Evolutionary conservation across 2,329 filamentous ascomycete species (phyloP), one percentile per base, ranked within the genome.

Genomic region (Xylariales sp.): DNA sequence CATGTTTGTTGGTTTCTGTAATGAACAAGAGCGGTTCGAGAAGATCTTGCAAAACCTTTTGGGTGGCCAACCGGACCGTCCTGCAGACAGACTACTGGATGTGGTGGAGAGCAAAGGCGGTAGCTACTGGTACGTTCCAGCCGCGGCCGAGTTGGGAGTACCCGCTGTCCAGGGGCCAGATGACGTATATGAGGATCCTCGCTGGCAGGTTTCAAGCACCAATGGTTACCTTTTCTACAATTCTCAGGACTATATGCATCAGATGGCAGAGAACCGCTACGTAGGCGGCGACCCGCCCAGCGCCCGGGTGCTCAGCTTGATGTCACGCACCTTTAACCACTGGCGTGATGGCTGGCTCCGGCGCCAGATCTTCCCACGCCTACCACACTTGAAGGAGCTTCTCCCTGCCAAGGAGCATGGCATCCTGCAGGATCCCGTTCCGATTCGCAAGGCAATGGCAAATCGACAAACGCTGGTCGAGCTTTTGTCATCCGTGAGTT

Each of bases 1-100:
- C 15, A 40, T 40, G 38, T 40, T 40, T 30, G 38, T 40, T 24
- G 38, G 23, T 8, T 40, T 29, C 24, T 40, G 38, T 32, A 40
- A 40, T 16, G 38, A 40, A 2, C 38, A 40, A 31, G 8, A 18
- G 16, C 21, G 38, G 4, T 40, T 40, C 17, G 38, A 40, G 38
- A 20, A 36, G 11, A 15, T 40, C 10, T 19, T 40, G n/a, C 16
- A 37, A 24, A 24, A 40, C 15, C 20, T 40, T 4, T 7, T 40
- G 6, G 38, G 33, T 4, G 28, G 17, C 5, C 19, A 19, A 14
- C 14, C 30, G 5, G 24, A 25, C n/a, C 8, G 8, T n/a, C 23
- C 23, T 8, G 8, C 23, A 8, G 23, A 25, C n/a, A 8, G 23
- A 25, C 23, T 25, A n/a, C 8, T 25, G 23, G 8, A 25, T 8